A percentile compares a stretch with the other conserved stretches of the same genome.
Evolutionary conservation across 768 basidiomycete genomes (phyloP).

Genomic region (Suillus occidentalis): DNA sequence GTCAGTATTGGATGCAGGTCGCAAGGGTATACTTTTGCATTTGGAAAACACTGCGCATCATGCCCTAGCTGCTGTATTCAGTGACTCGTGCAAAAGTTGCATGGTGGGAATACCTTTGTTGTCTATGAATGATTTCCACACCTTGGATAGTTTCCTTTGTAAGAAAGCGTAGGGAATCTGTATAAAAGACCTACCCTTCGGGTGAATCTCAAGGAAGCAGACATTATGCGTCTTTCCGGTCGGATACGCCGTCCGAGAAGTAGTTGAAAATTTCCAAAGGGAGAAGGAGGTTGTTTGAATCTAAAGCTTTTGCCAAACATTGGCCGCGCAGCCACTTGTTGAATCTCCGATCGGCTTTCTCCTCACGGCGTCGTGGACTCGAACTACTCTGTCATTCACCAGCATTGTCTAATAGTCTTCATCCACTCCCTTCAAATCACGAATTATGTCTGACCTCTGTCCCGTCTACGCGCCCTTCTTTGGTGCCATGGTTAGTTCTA

Average conservation of each 20-base stretch:
- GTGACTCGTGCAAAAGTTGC: neutral
- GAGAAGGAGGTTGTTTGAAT: conserved; percentile 30
- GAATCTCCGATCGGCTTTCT: conserved; percentile 23
- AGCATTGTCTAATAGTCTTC: neutral
- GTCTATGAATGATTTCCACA: conserved; percentile 80
- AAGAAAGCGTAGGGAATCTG: conserved; percentile 6
- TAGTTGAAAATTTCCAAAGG: neutral
- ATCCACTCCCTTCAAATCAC: conserved; percentile 6
- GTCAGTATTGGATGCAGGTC: neutral
- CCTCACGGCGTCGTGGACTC: conserved; percentile 16
- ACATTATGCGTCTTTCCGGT: conserved; percentile 36
- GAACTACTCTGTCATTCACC: conserved; percentile 1
- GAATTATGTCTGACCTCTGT: conserved; percentile 73
- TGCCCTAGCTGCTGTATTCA: conserved; percentile 52
- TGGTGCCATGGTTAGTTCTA: conserved; percentile 80
- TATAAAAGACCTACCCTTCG: conserved; percentile 44
- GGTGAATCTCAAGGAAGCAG: conserved; percentile 73
- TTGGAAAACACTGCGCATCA: conserved; percentile 77
- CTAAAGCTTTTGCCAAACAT: conserved; percentile 31
- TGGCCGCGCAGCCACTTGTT: conserved; percentile 16
- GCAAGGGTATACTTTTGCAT: conserved; percentile 43
- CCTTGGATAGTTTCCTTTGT: conserved; percentile 40
- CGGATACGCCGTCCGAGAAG: neutral
- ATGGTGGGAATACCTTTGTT: conserved; percentile 54
- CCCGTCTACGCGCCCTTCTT: conserved; percentile 99